Percentiles rank a stretch among this genome's conserved stretches.
These are phyloP conservation scores for Otatea glauca DNA, from an alignment of 176 grass and related monocot species.

Conservation along the genomic window DNA sequence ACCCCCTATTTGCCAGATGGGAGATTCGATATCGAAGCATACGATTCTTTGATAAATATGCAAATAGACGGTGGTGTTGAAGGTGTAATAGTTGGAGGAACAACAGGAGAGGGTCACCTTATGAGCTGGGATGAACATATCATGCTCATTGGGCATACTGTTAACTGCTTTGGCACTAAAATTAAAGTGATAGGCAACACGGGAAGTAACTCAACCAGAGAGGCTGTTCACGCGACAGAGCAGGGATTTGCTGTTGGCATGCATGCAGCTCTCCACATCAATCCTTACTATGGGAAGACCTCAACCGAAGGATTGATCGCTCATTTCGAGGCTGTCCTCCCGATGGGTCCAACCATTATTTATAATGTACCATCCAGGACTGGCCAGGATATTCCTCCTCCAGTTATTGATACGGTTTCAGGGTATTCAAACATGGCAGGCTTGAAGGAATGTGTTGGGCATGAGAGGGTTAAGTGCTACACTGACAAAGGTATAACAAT, in stretches of 20 bases:
- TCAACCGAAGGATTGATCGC: slow-evolving; percentile 69
- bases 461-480: slow-evolving; percentile 70
- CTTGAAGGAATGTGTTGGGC: slow-evolving; percentile 84
- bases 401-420: slow-evolving; percentile 60
- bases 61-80: slow-evolving; percentile 76
- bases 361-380: slow-evolving; percentile 83
- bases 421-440: slow-evolving; percentile 69
- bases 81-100: slow-evolving; percentile 93
- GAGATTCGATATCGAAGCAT: slow-evolving; percentile 97
- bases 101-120: slow-evolving; percentile 90
- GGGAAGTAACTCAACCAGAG: slow-evolving; percentile 90
- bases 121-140: slow-evolving; percentile 99
- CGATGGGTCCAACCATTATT: slow-evolving; percentile 85
- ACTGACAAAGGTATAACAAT: slow-evolving; percentile 65
- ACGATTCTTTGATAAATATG: slow-evolving; percentile 78
- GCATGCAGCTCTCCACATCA: slow-evolving; percentile 96
- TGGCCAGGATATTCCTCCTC: slow-evolving; percentile 79
- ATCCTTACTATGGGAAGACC: slow-evolving; percentile 96
- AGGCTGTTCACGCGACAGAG: slow-evolving; percentile 88
- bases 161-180: slow-evolving; percentile 91
- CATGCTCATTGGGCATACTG: slow-evolving; percentile 95
- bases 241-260: slow-evolving; percentile 90
- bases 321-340: slow-evolving; percentile 79
- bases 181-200: slow-evolving; percentile 98
- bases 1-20: slow-evolving; percentile 97